Evolutionary conservation across 768 basidiomycete species (phyloP).

Genomic region (Suillus subaureus): DNA sequence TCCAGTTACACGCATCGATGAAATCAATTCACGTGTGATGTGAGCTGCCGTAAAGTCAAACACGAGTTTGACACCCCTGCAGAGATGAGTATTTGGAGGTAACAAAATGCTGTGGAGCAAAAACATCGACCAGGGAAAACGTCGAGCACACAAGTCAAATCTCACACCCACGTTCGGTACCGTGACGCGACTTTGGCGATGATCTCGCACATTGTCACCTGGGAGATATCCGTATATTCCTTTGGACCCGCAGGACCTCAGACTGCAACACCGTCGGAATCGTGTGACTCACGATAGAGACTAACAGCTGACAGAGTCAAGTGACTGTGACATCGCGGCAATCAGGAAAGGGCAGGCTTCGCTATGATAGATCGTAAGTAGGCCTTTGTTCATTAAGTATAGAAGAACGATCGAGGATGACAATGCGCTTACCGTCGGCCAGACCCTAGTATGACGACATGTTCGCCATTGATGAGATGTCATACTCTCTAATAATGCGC

Average conservation of each 20-base stretch:
- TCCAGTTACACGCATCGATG: neutral
- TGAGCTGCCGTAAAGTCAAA: neutral
- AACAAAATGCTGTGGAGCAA: neutral
- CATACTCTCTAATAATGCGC: neutral
- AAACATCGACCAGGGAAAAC: neutral
- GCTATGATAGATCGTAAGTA: neutral
- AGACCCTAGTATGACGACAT: neutral
- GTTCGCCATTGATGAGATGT: neutral
- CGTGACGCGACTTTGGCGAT: neutral
- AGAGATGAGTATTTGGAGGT: neutral
- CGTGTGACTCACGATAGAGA: neutral
- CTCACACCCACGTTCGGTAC: constrained; percentile 5
- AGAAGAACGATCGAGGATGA: neutral
- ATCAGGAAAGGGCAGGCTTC: neutral
- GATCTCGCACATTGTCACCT: constrained; percentile 1
- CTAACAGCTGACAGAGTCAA: neutral
- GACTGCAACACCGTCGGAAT: neutral
- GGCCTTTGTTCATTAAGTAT: neutral
- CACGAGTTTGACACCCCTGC: neutral
- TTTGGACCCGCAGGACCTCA: neutral
- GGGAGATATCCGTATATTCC: neutral
- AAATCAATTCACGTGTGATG: constrained; percentile 1
- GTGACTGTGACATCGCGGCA: neutral
- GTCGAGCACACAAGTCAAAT: neutral
- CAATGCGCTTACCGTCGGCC: neutral